Evolutionary conservation across 345 rosid genomes (phyloP).

Genomic region (Arabis alpina): DNA sequence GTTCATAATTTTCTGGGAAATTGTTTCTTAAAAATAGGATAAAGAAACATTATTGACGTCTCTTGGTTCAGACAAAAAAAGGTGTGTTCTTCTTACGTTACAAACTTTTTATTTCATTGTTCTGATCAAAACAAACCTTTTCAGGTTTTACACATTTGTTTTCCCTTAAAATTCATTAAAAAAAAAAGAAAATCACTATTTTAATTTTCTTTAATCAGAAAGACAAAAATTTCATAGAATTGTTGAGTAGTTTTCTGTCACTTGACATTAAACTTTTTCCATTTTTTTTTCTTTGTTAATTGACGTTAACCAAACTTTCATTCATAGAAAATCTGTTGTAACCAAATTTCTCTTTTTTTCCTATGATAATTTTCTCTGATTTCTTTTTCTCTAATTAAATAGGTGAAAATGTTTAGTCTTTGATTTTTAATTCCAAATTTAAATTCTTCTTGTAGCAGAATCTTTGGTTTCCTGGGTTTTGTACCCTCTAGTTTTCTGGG

Average conservation of each 20-base stretch:
- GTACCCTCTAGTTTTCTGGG: constrained; percentile 18
- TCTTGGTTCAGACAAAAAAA: constrained; percentile 37
- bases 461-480: neutral
- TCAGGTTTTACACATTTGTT: constrained; percentile 26
- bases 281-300: constrained; percentile 17
- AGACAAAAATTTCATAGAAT: constrained; percentile 20
- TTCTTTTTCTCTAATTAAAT: neutral
- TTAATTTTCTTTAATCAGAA: neutral
- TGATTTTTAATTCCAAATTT: neutral
- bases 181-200: neutral
- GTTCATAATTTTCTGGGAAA: constrained; percentile 23
- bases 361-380: neutral
- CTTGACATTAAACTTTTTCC: constrained; percentile 13
- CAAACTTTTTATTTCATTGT: constrained; percentile 3
- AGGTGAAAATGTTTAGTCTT: neutral
- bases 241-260: constrained; percentile 18
- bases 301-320: constrained; percentile 39
- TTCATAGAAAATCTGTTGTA: constrained; percentile 9
- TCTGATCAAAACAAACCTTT: constrained; percentile 24
- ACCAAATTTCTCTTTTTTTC: constrained; percentile 10
- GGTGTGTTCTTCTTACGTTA: constrained; percentile 32
- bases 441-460: constrained; percentile 12
- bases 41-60: constrained; percentile 23
- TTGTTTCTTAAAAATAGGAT: constrained; percentile 21
- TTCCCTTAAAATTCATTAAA: neutral